Evolutionary conservation across 805 yeast species (phyloP).

Genomic region (Pichia scutulata): DNA sequence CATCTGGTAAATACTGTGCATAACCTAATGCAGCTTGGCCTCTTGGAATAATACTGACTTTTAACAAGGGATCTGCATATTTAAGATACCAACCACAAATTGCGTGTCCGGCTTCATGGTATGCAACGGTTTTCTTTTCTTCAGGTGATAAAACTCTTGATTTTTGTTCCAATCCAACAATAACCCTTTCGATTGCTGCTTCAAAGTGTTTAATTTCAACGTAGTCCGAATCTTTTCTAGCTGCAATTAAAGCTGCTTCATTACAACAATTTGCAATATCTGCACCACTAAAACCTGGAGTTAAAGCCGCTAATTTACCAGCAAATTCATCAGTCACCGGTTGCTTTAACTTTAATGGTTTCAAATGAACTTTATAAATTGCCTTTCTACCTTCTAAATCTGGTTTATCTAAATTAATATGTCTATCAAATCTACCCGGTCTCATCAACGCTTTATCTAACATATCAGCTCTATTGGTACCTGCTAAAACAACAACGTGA

Average conservation of each 20-base stretch:
- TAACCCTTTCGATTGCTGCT: conserved; percentile 93
- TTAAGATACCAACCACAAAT: conserved; percentile 94
- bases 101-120: conserved; percentile 99
- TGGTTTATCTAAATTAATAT: conserved; percentile 84
- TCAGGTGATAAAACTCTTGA: conserved; percentile 74
- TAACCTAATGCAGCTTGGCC: conserved; percentile 97
- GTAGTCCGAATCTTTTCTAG: conserved; percentile 64
- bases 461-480: conserved; percentile 93
- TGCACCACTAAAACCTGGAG: conserved; percentile 98
- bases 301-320: conserved; percentile 87
- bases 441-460: conserved; percentile 88
- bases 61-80: conserved; percentile 86
- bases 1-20: conserved; percentile 95
- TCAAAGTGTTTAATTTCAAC: conserved; percentile 82
- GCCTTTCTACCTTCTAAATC: conserved; percentile 93
- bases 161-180: conserved; percentile 92
- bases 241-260: conserved; percentile 96
- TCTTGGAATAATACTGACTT: conserved; percentile 94
- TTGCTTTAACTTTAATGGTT: conserved; percentile 53
- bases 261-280: conserved; percentile 96
- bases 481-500: conserved; percentile 94
- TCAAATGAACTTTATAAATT: conserved; percentile 80
- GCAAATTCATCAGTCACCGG: conserved; percentile 50
- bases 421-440: conserved; percentile 97
- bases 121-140: conserved; percentile 88